Evolutionary conservation across 1,284 basidiomycete species (phyloP), one percentile per base, ranked within the genome.

Genomic region (Papiliotrema terrestris): DNA sequence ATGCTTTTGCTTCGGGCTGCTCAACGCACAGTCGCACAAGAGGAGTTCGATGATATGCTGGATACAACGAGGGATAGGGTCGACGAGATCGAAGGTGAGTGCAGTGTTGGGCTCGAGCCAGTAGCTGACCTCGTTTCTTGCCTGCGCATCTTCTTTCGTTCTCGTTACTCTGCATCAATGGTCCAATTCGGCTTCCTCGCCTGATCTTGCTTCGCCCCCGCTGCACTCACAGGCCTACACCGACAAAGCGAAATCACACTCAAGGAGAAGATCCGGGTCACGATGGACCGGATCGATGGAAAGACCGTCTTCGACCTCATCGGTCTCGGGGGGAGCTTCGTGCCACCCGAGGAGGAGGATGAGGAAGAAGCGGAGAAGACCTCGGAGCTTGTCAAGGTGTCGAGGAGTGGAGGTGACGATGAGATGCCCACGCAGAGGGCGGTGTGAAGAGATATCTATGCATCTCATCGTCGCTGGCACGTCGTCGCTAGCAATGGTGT

Each of bases 31-130:
- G 84, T 86, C 29, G 78, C 83, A 35, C 83, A 83, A 67, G 83
- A 86, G 46, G 85, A 83, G 15, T 90, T 91, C 68, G 84, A 90
- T 55, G 83, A 87, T 29, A 67, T 84, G 49, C 80, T 91, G 15
- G 82, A 88, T 52, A 79, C 78, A 55, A 88, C 90, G 25, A 80
- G 86, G 49, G 82, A 83, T 61, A 81, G 88, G 32, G 84, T 91
- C 36, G 88, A 84, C 59, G 76, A 79, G 61, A 79, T 80, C 59
- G 79, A 80, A 63, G 75, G 75, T 69, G 55, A 45, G 71, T 57
- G 13, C n/a, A n/a, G 17, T 25, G 4, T 36, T 15, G 19, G 2
- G 37, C 25, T n/a, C 4, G 11, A n/a, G 14, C 15, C 20, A 15
- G 22, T 20, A 11, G 29, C 22, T 23, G 15, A 26, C n/a, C 17